These are phyloP conservation scores for Apiospora rasikravindrae DNA, from an alignment of 2,329 filamentous ascomycete species.

Conservation along the genomic window DNA sequence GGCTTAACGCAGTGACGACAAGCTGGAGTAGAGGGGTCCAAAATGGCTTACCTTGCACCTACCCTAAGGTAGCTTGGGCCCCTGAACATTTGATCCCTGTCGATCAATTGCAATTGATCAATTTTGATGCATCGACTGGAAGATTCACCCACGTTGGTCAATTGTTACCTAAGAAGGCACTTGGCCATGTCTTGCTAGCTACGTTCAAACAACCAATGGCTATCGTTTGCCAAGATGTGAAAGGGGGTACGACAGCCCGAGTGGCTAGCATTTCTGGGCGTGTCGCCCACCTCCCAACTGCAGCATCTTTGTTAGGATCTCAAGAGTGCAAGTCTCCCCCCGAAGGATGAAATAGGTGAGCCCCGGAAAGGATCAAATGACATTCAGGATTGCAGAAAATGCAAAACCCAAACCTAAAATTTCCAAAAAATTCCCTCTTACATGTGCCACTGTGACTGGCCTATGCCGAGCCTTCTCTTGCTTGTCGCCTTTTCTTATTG, in stretches of 20 bases:
- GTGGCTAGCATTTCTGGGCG: neutral
- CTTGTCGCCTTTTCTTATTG: neutral
- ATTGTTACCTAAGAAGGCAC: neutral
- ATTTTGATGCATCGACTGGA: neutral
- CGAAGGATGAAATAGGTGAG: neutral
- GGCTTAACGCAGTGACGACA: neutral
- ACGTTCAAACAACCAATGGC: neutral
- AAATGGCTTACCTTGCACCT: neutral
- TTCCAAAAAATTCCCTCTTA: neutral
- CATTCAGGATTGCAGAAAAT: neutral
- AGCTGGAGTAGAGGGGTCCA: constrained; percentile 9
- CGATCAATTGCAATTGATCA: neutral
- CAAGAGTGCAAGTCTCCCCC: neutral
- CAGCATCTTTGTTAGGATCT: neutral
- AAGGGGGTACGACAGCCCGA: neutral
- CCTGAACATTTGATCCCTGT: neutral
- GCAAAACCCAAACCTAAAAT: neutral
- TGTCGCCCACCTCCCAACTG: neutral
- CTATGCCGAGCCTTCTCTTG: neutral
- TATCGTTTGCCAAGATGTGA: neutral
- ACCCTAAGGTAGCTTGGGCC: neutral
- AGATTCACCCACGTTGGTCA: neutral
- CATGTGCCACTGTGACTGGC: neutral
- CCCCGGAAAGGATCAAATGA: neutral
- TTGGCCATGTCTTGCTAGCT: neutral